Conservation (phyloP, 257 asterid species). For the Avicennia marina region DNA sequence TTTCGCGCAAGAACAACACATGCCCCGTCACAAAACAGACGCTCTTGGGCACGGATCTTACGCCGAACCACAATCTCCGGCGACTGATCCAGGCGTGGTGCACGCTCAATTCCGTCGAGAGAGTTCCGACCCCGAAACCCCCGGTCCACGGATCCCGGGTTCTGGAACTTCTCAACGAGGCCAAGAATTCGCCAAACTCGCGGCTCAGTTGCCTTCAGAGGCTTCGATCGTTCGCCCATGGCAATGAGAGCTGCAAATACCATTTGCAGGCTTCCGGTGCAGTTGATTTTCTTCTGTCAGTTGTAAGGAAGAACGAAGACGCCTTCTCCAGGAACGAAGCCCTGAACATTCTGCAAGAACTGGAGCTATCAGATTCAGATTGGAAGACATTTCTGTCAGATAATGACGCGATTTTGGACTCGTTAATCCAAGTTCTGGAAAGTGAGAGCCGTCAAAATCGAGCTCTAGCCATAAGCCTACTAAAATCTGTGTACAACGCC, state of each 20-base stretch:
- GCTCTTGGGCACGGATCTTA: constrained; percentile 34
- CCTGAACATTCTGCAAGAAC: constrained; percentile 32
- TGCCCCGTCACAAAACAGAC: constrained; percentile 67
- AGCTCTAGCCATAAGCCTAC: constrained; percentile 21
- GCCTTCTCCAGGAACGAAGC: constrained; percentile 30
- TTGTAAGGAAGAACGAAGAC: constrained; percentile 21
- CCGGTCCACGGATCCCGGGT: constrained; percentile 38
- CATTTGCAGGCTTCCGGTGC: constrained; percentile 39
- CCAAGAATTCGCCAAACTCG: constrained; percentile 19
- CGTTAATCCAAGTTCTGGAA: constrained; percentile 30
- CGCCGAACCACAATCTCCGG: constrained; percentile 70
- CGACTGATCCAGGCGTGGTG: constrained; percentile 78
- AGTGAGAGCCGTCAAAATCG: constrained; percentile 29
- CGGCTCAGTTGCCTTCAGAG: constrained; percentile 31
- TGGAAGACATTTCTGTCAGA: constrained; percentile 22
- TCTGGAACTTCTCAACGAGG: constrained; percentile 37
- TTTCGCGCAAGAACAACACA: constrained; percentile 29
- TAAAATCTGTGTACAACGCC: constrained; percentile 30
- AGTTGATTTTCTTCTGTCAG: constrained; percentile 29
- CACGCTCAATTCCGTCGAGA: constrained; percentile 49
- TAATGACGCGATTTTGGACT: constrained; percentile 14
- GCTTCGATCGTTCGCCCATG: constrained; percentile 38
- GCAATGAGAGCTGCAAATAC: constrained; percentile 23
- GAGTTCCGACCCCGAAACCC: constrained; percentile 67
- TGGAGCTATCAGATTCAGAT: constrained; percentile 39